Conservation (phyloP, 108 stramenopile genomes). For the Discostella stelligeroides region DNA sequence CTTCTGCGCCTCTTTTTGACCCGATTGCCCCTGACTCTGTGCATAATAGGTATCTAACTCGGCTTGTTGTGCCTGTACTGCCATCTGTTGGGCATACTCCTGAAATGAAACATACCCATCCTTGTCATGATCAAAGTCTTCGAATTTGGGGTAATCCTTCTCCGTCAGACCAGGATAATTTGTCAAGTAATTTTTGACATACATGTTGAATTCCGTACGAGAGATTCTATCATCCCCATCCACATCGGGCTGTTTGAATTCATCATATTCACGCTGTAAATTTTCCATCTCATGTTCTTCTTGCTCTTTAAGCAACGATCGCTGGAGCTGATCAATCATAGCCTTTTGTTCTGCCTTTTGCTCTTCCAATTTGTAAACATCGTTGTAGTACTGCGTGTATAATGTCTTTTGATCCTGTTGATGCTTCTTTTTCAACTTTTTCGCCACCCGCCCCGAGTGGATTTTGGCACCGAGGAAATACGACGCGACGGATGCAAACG, state of each 20-base stretch:
- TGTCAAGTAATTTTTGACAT: constrained; percentile 91
- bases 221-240: constrained; percentile 95
- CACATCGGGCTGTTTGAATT: constrained; percentile 97
- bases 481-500: constrained; percentile 52
- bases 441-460: constrained; percentile 68
- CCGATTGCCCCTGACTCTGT: constrained; percentile 41
- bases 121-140: constrained; percentile 93
- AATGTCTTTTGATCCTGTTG: constrained; percentile 85
- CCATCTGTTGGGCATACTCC: constrained; percentile 93
- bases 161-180: constrained; percentile 91
- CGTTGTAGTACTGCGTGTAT: constrained; percentile 92
- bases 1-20: constrained; percentile 48
- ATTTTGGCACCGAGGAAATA: constrained; percentile 77
- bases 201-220: constrained; percentile 92
- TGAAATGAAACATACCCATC: constrained; percentile 93
- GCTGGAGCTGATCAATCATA: constrained; percentile 61
- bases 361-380: constrained; percentile 90
- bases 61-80: constrained; percentile 81
- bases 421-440: constrained; percentile 76
- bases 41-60: constrained; percentile 65
- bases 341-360: constrained; percentile 63
- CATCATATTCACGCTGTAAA: constrained; percentile 94
- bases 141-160: constrained; percentile 94
- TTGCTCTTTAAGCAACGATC: constrained; percentile 58
- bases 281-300: constrained; percentile 82